Conservation (phyloP, 2,329 filamentous ascomycete genomes). For the Diaporthe ampelina region DNA sequence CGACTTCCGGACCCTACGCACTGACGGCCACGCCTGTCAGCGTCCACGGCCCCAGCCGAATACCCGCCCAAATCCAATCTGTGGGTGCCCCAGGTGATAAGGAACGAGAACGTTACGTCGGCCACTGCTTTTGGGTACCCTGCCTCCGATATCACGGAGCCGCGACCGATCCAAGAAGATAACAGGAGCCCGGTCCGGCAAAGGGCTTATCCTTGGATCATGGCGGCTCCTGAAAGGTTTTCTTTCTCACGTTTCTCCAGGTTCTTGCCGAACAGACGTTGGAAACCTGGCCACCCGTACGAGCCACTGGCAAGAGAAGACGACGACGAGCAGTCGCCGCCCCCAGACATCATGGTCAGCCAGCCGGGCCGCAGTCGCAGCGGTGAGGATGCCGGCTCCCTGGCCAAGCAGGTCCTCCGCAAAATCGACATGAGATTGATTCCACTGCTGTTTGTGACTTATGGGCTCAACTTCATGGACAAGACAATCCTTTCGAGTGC, state of each 20-base stretch:
- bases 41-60: background rate
- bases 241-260: background rate
- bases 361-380: constrained; percentile 6
- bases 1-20: background rate
- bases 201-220: background rate
- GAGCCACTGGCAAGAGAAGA: constrained; percentile 19
- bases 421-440: constrained; percentile 71
- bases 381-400: constrained; percentile 39
- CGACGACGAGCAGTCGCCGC: constrained; percentile 27
- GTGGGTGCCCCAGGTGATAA: background rate
- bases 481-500: constrained; percentile 70
- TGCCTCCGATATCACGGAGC: constrained; percentile 19
- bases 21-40: background rate
- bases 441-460: constrained; percentile 69
- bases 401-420: constrained; percentile 57
- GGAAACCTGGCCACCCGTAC: constrained; percentile 22
- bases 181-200: constrained; percentile 32
- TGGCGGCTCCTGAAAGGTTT: constrained; percentile 29
- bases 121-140: background rate
- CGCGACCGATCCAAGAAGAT: constrained; percentile 13
- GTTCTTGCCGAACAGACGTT: background rate
- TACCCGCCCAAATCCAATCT: background rate
- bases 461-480: constrained; percentile 74
- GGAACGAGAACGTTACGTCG: constrained; percentile 30
- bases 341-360: constrained; percentile 27